Base-by-base conservation (phyloP, 2,329 filamentous ascomycete species). In the Ceratocystis alfenasii region DNA sequence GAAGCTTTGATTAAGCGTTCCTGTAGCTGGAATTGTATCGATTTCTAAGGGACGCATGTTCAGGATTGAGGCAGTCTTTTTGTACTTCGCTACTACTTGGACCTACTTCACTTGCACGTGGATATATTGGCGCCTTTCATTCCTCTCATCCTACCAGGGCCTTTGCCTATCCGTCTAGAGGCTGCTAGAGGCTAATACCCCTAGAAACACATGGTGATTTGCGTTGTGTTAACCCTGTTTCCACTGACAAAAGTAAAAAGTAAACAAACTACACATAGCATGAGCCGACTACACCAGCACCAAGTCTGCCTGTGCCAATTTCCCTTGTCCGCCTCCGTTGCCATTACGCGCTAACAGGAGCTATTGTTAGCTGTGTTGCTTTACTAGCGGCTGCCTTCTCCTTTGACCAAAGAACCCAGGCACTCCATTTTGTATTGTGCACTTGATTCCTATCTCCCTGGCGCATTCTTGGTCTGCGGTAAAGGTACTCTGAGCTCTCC, bases 361-460 rank as follows among this genome's bases (percentile, higher is more conserved):
- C 5, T 36, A 36, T 4, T 12, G 55, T 17, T 59, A 59, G 28
- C 7, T 1, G 28, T 30, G 8, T 25, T 7, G 17, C 12, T n/a
- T 20, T 5, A 17, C 28, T 59, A 36, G 28, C 25, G 33, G 30
- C 28, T 5, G 7, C 8, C 25, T 59, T 22, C 28, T 25, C 2
- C 55, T 41, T 12, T 15, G 36, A 41, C 55, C 28, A 59, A 59
- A 59, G 25, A 59, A 59, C 55, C 55, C 5, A 20, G 55, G 12
- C 57, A 45, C 15, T 45, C 25, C 62, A 55, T 55, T 41, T 60
- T 62, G 46, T 62, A 65, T 20, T 63, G 45, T 55, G 46, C 30
- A 30, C 59, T 36, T 33, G 45, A 48, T 68, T 67, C 67, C 68
- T 68, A 75, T 33, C 53, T 55, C 57, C 61, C 63, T 66, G 62